phyloP scores from a whole-genome alignment of 257 asterid genomes.

The Solanum sejunctum region DNA sequence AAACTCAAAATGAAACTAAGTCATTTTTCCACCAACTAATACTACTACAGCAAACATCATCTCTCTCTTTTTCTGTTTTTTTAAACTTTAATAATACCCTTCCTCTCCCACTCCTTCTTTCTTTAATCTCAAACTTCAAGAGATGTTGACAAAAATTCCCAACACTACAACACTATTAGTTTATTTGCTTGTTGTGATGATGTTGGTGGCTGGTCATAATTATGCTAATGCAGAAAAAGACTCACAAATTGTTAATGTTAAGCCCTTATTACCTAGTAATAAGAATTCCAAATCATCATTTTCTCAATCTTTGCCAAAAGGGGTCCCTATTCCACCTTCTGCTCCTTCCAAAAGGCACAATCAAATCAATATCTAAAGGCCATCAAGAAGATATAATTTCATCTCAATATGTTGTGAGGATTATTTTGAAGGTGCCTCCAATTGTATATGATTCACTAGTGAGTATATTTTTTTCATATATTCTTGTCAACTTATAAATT shows the following conservation, averaged over 20 bases:
- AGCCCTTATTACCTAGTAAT: background rate
- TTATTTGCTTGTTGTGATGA: background rate
- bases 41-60: background rate
- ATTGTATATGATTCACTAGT: background rate
- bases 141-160: background rate
- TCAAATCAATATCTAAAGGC: background rate
- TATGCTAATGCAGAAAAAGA: background rate
- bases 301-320: background rate
- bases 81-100: background rate
- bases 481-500: background rate
- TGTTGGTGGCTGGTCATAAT: background rate
- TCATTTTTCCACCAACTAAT: background rate
- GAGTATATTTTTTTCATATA: background rate
- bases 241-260: background rate
- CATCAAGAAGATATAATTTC: background rate
- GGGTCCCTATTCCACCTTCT: background rate
- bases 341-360: slow-evolving; percentile 2
- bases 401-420: background rate
- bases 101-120: background rate
- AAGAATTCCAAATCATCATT: background rate
- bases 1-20: background rate
- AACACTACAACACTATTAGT: background rate
- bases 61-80: background rate
- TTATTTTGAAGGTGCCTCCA: background rate
- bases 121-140: background rate